Base-by-base conservation (phyloP, 2,329 filamentous ascomycete genomes). In the Sclerotinia glacialis region DNA sequence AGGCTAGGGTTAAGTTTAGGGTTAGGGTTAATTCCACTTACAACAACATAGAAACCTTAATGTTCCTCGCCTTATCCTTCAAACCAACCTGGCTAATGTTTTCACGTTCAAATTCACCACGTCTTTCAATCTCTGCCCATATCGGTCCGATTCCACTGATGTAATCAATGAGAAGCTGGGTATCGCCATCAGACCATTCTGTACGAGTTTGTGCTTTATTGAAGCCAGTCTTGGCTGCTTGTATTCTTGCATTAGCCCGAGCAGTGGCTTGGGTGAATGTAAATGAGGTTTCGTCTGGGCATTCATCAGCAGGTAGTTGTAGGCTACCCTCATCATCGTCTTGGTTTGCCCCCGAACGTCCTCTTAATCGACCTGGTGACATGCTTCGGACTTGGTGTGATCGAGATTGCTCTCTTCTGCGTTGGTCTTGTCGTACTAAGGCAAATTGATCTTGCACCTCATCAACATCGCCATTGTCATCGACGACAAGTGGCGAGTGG, bases 21-120 rank as follows among this genome's bases (percentile, higher is more conserved):
- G n/a, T 44, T 18, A 58, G 55, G 55, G 55, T 46, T 59, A n/a
- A 46, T 59, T 31, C 4, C 53, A 78, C 78, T 74, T 72, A 82
- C 80, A 78, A 79, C 3, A 82, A 64, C 62, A 73, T 79, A 9
- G 75, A 76, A 50, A 79, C 76, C 72, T 83, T 84, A 67, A 86
- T 74, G 68, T 85, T 85, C 61, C 85, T 78, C 5, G 83, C 84
- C 68, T 80, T 81, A 69, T 85, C 83, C 70, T 84, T 85, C 9
- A 86, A 68, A 54, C 84, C 82, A 3, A 85, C 82, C 67, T 87
- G 82, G 72, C 44, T 76, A 1, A 65, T 40, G 75, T 59, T 76
- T 56, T 63, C 71, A 47, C 5, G 64, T 7, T 76, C 71, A 2
- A 77, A 77, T 21, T 71, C 68, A 40, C 78, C 78, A 40, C 73